A percentile compares a stretch with the other conserved stretches of the same genome.
These are phyloP conservation scores for Pyronema domesticum DNA, from an alignment of 495 filamentous ascomycete genomes.

Conservation along the genomic window DNA sequence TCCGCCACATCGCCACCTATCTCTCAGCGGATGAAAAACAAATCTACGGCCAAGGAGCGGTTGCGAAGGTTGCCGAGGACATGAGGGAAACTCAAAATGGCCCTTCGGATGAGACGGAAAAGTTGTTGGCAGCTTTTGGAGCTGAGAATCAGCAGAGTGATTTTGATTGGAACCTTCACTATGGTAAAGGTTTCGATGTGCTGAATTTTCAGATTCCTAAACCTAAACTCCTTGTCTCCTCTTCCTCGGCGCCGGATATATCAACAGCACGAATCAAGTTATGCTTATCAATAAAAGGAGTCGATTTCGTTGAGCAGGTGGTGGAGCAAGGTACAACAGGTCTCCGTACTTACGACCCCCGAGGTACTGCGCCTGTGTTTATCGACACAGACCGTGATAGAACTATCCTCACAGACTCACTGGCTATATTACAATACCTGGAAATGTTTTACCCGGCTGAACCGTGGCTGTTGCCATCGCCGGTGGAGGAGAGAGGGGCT, in stretches of 20 bases:
- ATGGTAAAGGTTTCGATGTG: constrained; percentile 75
- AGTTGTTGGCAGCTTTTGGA: constrained; percentile 62
- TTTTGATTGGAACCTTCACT: constrained; percentile 64
- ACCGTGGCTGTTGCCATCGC: neutral
- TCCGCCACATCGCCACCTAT: constrained; percentile 77
- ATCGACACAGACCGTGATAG: constrained; percentile 20
- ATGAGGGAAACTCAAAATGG: constrained; percentile 52
- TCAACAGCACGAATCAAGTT: constrained; percentile 10
- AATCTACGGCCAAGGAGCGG: constrained; percentile 91
- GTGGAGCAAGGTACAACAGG: constrained; percentile 3
- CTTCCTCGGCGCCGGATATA: neutral
- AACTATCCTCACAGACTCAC: constrained; percentile 16
- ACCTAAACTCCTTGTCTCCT: constrained; percentile 15
- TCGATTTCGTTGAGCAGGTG: constrained; percentile 9
- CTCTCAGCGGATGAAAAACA: constrained; percentile 38
- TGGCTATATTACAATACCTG: constrained; percentile 30
- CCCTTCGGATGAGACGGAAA: constrained; percentile 43
- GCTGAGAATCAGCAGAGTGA: constrained; percentile 55
- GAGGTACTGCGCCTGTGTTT: constrained; percentile 15
- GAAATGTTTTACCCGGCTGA: constrained; percentile 25
- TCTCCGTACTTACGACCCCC: constrained; percentile 10
- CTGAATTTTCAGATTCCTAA: constrained; percentile 37
- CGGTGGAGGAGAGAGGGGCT: constrained; percentile 10
- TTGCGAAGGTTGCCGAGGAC: constrained; percentile 38
- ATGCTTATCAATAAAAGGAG: constrained; percentile 11